These are phyloP conservation scores for Acrocalymma vagum DNA, from an alignment of 2,329 filamentous ascomycete species.

Conservation along the genomic window DNA sequence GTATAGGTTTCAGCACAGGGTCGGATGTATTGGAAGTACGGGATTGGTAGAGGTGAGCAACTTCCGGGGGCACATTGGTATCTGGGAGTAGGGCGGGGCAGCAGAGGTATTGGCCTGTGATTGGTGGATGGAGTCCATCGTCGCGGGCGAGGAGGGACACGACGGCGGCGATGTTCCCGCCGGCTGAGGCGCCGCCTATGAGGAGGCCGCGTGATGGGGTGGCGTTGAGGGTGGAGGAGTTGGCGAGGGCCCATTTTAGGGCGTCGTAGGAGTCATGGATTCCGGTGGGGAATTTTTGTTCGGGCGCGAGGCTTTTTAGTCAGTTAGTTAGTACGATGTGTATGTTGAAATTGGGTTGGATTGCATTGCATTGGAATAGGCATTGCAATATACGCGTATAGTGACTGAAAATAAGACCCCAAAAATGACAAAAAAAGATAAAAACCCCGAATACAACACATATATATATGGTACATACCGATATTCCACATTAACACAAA, in stretches of 20 bases:
- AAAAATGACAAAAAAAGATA: no score
- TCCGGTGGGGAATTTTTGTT: slow-evolving; percentile 58
- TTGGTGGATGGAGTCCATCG: slow-evolving; percentile 47
- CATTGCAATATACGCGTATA: not conserved
- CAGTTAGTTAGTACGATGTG: not conserved
- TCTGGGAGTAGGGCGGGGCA: slow-evolving; percentile 55
- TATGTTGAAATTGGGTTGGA: no score
- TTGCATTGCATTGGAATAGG: not conserved
- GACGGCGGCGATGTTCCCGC: slow-evolving; percentile 61
- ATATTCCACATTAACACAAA: slow-evolving; percentile 61
- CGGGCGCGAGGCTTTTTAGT: slow-evolving; percentile 55
- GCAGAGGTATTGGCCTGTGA: slow-evolving; percentile 59
- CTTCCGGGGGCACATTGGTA: slow-evolving; percentile 50
- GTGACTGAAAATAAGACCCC: no score
- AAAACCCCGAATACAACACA: no score
- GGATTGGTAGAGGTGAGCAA: slow-evolving; percentile 51
- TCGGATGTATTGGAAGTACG: slow-evolving; percentile 35
- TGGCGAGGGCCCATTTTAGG: slow-evolving; percentile 50
- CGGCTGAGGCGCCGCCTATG: slow-evolving; percentile 61
- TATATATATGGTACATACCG: slow-evolving; percentile 34
- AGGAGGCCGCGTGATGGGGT: slow-evolving; percentile 57
- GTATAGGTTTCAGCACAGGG: slow-evolving; percentile 29
- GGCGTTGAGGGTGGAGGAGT: slow-evolving; percentile 42
- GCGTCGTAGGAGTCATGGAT: slow-evolving; percentile 60
- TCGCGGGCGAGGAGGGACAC: slow-evolving; percentile 55